Evolutionary conservation across 2,329 filamentous ascomycete genomes (phyloP).

Genomic region (Leptographium flavum): DNA sequence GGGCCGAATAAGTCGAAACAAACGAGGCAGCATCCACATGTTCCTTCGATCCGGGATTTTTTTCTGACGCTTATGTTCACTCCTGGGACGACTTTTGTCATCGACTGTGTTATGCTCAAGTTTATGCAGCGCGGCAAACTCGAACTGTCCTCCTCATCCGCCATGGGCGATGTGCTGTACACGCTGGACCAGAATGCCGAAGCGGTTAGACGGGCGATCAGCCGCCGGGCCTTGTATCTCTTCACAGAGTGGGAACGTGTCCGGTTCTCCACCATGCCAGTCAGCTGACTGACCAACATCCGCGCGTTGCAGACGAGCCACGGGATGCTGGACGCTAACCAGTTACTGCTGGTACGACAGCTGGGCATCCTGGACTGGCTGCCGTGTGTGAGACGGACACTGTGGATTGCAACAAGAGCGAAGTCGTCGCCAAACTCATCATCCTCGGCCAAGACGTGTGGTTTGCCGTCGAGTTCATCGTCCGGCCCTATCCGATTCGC

Average conservation of each 20-base stretch:
- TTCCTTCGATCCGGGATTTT: too few relatives aligned
- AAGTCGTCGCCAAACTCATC: conserved; percentile 14
- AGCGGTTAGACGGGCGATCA: background rate
- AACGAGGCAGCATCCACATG: too few relatives aligned
- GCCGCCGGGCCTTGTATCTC: too few relatives aligned
- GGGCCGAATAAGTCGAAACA: too few relatives aligned
- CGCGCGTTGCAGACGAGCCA: background rate
- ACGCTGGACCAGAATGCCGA: background rate
- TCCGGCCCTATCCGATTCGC: conserved; percentile 17
- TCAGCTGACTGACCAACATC: background rate
- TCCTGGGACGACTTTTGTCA: too few relatives aligned
- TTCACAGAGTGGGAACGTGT: background rate
- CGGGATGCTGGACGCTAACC: conserved; percentile 11
- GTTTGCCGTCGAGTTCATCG: conserved; percentile 13
- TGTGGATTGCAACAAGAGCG: conserved; percentile 13
- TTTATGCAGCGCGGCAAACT: too few relatives aligned
- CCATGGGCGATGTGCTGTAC: background rate
- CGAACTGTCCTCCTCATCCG: too few relatives aligned
- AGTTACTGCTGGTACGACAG: conserved; percentile 11
- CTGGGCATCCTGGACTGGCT: conserved; percentile 12
- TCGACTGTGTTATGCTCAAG: too few relatives aligned
- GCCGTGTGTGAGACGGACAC: conserved; percentile 11
- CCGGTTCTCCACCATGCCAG: background rate
- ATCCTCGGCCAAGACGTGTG: conserved; percentile 14
- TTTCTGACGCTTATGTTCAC: too few relatives aligned